Evolutionary conservation across 768 basidiomycete genomes (phyloP), one percentile per base, ranked within the genome.

Genomic region (Naganishia friedmannii): DNA sequence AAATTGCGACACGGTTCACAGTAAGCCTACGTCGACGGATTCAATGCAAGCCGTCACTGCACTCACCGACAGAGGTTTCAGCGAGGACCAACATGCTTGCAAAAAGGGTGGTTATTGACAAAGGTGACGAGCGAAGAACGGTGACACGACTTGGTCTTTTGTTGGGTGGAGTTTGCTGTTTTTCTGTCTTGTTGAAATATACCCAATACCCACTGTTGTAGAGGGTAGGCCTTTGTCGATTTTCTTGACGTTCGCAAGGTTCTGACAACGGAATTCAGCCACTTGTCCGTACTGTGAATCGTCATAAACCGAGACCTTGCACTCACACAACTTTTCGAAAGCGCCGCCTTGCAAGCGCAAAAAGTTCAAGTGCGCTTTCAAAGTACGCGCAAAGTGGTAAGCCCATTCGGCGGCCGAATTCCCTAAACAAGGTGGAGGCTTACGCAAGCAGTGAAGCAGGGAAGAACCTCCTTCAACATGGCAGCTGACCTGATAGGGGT

Each of bases 21-120:
- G 45, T 51, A 3, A 51, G 48, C 23, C 17, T 51, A 3, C 6
- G 28, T 31, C 5, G 21, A 5, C 37, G 23, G 63, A 2, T 0
- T 65, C 3, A 10, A 13, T 39, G 21, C 54, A 23, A 57, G 19
- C 17, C 37, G 15, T 13, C 8, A 42, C 37, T 37, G 7, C 2
- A 53, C 70, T 53, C n/a, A 71, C 70, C 80, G 73, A 81, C 76
- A 53, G 81, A 79, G 39, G 81, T 81, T 84, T 98, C 96, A 84
- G 93, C 93, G 73, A 99, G 86, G 54, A 98, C 94, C 82, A 97
- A 87, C 93, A 98, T 98, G 69, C n/a, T 28, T 75, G 68, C 23
- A 45, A 9, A 17, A 26, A 21, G 60, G n/a, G 2, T 42, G n/a
- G 34, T 15, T 23, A 37, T 28, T 26, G 23, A 23, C n/a, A 58